These are phyloP conservation scores for Myxozyma lipomycoides DNA, from an alignment of 805 yeast species.

Conservation along the genomic window DNA sequence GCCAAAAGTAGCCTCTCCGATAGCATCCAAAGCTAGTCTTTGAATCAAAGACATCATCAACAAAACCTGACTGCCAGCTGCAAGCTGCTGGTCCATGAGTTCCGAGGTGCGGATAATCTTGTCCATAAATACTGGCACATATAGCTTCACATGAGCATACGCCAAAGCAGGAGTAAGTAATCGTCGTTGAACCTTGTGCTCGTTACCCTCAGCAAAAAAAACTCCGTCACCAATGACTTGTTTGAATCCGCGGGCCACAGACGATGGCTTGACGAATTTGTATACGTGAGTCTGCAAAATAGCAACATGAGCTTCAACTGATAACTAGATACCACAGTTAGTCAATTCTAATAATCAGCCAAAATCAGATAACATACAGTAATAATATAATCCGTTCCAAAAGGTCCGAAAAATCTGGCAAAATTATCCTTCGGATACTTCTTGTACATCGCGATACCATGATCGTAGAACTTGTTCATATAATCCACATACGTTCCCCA, in stretches of 20 bases:
- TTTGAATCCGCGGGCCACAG: constrained; percentile 16
- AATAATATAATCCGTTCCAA: constrained; percentile 17
- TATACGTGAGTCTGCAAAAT: constrained; percentile 20
- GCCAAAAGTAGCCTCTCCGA: constrained; percentile 24
- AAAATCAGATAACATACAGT: background rate
- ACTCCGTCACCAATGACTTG: constrained; percentile 21
- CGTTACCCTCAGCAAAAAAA: constrained; percentile 23
- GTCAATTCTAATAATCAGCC: constrained; percentile 2
- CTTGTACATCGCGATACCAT: constrained; percentile 8
- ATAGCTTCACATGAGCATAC: constrained; percentile 12
- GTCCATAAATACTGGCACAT: constrained; percentile 18
- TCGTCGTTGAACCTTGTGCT: constrained; percentile 24
- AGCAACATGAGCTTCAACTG: constrained; percentile 14
- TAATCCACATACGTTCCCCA: constrained; percentile 13
- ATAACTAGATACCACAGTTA: too few species aligned
- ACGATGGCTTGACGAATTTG: constrained; percentile 20
- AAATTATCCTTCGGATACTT: constrained; percentile 9
- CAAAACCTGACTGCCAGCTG: constrained; percentile 9
- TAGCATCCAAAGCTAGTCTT: constrained; percentile 20
- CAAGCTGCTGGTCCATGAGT: constrained; percentile 6
- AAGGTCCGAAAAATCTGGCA: constrained; percentile 14
- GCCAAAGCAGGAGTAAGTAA: constrained; percentile 17
- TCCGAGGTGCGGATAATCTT: constrained; percentile 2
- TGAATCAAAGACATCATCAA: constrained; percentile 2
- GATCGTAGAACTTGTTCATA: constrained; percentile 7